A percentile compares a stretch with the other conserved stretches of the same genome.
Conservation (phyloP, 2,329 filamentous ascomycete genomes). For the Aureobasidium sp. region DNA sequence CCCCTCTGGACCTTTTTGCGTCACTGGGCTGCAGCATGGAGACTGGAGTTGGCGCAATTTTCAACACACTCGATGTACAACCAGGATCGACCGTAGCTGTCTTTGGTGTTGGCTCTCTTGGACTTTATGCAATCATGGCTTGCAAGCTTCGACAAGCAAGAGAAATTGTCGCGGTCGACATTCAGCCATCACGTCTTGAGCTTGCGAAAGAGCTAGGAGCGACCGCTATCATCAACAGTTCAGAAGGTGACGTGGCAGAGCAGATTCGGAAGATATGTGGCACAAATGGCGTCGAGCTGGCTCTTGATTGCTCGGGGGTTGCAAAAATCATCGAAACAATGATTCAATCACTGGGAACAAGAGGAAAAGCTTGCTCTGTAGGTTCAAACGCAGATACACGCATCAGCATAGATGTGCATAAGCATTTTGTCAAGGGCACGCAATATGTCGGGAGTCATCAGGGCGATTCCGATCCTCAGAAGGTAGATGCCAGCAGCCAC, state of each 20-base stretch:
- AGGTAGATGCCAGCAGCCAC: not conserved
- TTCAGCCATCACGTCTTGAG: constrained; percentile 30
- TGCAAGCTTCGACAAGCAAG: constrained; percentile 37
- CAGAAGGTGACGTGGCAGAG: constrained; percentile 16
- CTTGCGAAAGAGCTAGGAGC: constrained; percentile 36
- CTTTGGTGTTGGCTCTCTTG: constrained; percentile 42
- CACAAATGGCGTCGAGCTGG: not conserved
- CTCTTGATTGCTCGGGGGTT: constrained; percentile 7
- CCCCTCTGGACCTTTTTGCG: constrained; percentile 24
- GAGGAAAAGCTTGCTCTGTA: not conserved
- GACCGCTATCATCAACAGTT: constrained; percentile 33
- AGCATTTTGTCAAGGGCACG: not conserved
- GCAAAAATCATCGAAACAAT: not conserved
- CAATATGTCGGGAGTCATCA: not conserved
- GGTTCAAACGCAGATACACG: not conserved
- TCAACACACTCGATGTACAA: constrained; percentile 33
- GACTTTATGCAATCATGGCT: constrained; percentile 42
- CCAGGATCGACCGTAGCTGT: constrained; percentile 35
- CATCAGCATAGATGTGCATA: not conserved
- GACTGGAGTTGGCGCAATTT: constrained; percentile 38
- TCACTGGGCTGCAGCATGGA: constrained; percentile 43
- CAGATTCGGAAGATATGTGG: not conserved
- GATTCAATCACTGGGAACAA: not conserved
- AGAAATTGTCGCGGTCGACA: constrained; percentile 37
- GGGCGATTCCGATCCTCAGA: not conserved